phyloP scores from a whole-genome alignment of 495 filamentous ascomycete genomes.

The Achaetomiella virescens region DNA sequence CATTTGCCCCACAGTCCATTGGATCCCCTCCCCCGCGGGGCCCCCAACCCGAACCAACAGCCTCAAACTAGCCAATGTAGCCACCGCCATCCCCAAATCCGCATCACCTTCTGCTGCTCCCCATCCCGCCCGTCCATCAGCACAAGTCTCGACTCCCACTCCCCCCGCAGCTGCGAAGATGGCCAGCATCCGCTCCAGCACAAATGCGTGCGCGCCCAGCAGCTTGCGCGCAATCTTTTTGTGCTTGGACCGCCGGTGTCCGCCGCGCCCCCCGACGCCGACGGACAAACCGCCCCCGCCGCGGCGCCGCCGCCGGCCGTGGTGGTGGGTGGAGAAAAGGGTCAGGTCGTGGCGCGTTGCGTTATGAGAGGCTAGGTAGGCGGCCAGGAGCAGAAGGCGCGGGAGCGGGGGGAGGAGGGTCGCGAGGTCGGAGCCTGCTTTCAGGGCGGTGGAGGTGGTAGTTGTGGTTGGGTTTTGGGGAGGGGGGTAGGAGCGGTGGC shows the following conservation, averaged over 20 bases:
- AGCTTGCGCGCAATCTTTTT: constrained; percentile 66
- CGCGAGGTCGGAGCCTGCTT: constrained; percentile 26
- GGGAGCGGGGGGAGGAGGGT: constrained; percentile 70
- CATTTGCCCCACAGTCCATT: constrained; percentile 64
- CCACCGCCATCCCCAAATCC: constrained; percentile 65
- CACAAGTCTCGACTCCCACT: constrained; percentile 43
- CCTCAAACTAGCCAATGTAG: constrained; percentile 72
- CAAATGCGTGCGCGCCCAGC: constrained; percentile 71
- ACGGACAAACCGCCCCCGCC: constrained; percentile 23
- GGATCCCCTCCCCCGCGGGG: constrained; percentile 47
- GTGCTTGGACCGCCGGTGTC: constrained; percentile 50
- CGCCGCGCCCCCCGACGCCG: constrained; percentile 19
- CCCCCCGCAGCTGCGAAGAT: constrained; percentile 72
- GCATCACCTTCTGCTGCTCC: constrained; percentile 43
- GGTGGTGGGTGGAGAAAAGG: constrained; percentile 78
- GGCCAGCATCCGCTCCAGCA: constrained; percentile 78
- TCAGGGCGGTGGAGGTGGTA: constrained; percentile 1
- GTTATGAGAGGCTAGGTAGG: constrained; percentile 90
- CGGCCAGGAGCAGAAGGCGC: constrained; percentile 72
- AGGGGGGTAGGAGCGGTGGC: constrained; percentile 8
- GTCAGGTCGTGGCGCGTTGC: constrained; percentile 67
- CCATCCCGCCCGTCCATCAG: not conserved
- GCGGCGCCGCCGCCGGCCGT: constrained; percentile 39
- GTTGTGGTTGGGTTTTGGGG: not conserved
- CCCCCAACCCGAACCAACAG: constrained; percentile 59